These are phyloP conservation scores for Phytophthora sp. DNA, from an alignment of 352 stramenopile genomes.

Conservation along the genomic window DNA sequence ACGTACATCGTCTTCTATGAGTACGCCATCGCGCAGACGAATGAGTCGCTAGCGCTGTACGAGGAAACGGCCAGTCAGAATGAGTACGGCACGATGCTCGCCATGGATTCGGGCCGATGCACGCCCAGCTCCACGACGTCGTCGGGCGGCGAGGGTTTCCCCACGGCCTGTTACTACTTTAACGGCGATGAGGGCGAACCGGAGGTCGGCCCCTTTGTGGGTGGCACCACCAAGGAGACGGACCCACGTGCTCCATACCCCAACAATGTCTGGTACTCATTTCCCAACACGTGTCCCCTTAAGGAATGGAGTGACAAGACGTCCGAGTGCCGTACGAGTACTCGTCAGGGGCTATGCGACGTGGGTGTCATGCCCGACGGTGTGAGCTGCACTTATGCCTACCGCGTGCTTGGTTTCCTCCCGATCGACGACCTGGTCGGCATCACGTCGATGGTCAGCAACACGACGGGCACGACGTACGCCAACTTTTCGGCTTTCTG, in stretches of 20 bases:
- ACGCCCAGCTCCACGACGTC: constrained; percentile 45
- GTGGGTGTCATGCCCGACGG: constrained; percentile 62
- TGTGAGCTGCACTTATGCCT: constrained; percentile 63
- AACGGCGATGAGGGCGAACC: constrained; percentile 70
- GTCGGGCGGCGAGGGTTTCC: constrained; percentile 45
- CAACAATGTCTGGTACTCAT: constrained; percentile 82
- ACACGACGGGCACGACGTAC: constrained; percentile 56
- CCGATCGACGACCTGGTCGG: constrained; percentile 79
- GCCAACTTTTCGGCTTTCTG: constrained; percentile 73
- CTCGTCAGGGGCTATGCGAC: constrained; percentile 60
- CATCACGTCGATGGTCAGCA: constrained; percentile 70
- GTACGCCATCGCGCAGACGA: constrained; percentile 75
- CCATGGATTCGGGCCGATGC: constrained; percentile 73
- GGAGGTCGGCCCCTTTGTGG: constrained; percentile 73
- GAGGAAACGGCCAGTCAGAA: constrained; percentile 43
- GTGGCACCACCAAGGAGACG: constrained; percentile 49
- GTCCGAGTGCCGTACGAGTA: constrained; percentile 48
- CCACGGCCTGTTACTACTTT: constrained; percentile 72
- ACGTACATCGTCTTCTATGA: constrained; percentile 87
- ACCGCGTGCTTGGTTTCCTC: constrained; percentile 69
- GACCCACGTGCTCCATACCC: constrained; percentile 71
- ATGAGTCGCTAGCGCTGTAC: constrained; percentile 77
- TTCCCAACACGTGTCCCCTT: constrained; percentile 74
- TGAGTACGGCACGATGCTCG: constrained; percentile 74
- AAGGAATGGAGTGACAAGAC: constrained; percentile 58